Conservation (phyloP, 1,284 basidiomycete genomes). For the Apiotrichum veenhuisii region DNA sequence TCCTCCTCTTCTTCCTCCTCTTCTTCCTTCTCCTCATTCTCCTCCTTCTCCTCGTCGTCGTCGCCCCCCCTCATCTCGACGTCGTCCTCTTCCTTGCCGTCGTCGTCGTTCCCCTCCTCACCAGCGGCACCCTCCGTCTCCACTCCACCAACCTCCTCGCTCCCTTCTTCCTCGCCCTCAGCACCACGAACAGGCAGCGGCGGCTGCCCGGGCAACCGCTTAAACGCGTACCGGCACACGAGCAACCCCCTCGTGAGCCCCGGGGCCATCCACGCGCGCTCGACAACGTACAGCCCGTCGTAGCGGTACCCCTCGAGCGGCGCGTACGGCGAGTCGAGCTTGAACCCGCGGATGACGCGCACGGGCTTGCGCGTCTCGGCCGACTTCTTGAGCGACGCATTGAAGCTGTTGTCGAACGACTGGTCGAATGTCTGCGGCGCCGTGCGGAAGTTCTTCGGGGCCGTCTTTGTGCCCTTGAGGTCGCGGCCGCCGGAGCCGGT, state of each 20-base stretch:
- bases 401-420: conserved; percentile 42
- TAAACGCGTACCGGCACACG: conserved; percentile 42
- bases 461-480: conserved; percentile 43
- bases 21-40: neutral
- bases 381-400: conserved; percentile 44
- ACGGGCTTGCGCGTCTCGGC: conserved; percentile 47
- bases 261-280: conserved; percentile 41
- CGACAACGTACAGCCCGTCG: conserved; percentile 49
- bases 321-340: conserved; percentile 39
- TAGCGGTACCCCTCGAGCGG: conserved; percentile 48
- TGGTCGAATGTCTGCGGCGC: conserved; percentile 51
- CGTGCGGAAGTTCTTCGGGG: conserved; percentile 50
- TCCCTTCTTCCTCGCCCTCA: conserved; percentile 5
- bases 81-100: neutral
- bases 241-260: conserved; percentile 36
- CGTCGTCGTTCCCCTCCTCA: neutral
- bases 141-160: neutral
- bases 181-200: conserved; percentile 17
- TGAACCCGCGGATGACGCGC: conserved; percentile 52
- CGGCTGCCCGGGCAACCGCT: conserved; percentile 31
- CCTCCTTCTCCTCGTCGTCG: neutral
- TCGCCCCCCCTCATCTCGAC: too few species aligned
- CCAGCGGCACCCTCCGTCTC: too few species aligned
- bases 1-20: conserved; percentile 4
- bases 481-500: conserved; percentile 40